These are phyloP conservation scores for Pueraria montana DNA, from an alignment of 306 rosid genomes.

Conservation along the genomic window DNA sequence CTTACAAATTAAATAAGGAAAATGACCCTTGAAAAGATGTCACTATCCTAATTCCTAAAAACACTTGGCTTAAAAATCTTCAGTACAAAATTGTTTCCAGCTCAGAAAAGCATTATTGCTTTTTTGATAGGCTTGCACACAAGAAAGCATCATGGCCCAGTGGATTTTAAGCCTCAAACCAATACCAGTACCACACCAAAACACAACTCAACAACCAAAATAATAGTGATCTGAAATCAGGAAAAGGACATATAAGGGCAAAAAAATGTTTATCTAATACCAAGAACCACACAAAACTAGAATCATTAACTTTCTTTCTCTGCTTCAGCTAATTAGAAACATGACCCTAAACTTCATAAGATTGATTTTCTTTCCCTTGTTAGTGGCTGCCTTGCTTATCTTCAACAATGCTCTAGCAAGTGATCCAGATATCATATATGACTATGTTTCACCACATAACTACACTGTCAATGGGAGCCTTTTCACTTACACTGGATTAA, in stretches of 20 bases:
- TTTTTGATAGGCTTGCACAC: not conserved
- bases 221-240: not conserved
- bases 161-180: conserved; percentile 2
- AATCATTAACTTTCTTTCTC: not conserved
- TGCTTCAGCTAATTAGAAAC: not conserved
- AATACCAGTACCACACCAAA: not conserved
- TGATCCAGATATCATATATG: conserved; percentile 39
- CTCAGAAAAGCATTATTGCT: conserved; percentile 29
- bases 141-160: not conserved
- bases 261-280: not conserved
- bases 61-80: not conserved
- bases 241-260: not conserved
- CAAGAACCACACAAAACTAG: not conserved
- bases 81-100: conserved; percentile 11
- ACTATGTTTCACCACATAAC: conserved; percentile 36
- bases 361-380: not conserved
- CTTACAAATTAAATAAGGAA: not conserved
- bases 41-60: not conserved
- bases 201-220: not conserved
- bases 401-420: conserved; percentile 28
- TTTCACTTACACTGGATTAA: conserved; percentile 28
- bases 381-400: not conserved
- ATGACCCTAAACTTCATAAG: not conserved
- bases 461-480: conserved; percentile 6
- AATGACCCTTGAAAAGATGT: not conserved